Conservation (phyloP, 768 basidiomycete species). For the Cyclocybe aegerita region DNA sequence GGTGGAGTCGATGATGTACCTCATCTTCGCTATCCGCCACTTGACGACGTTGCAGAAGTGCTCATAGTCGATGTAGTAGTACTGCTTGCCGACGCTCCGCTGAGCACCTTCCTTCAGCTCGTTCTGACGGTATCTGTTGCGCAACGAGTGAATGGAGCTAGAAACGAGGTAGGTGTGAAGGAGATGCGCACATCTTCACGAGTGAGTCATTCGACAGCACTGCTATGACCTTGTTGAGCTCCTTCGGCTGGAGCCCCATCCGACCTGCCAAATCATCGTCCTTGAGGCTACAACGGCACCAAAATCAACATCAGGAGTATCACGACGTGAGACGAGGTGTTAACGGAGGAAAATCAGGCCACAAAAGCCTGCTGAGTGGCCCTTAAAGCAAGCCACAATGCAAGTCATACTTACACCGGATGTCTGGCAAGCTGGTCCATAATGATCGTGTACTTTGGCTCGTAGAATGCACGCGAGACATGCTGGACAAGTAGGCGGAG, state of each 20-base stretch:
- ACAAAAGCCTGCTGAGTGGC: conserved; percentile 4
- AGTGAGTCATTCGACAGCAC: conserved; percentile 76
- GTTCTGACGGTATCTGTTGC: conserved; percentile 78
- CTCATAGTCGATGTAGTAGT: conserved; percentile 96
- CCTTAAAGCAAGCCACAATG: conserved; percentile 15
- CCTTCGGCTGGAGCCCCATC: conserved; percentile 87
- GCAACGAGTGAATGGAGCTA: not conserved
- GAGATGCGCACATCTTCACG: conserved; percentile 67
- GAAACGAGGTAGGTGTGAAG: not conserved
- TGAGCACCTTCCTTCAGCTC: conserved; percentile 89
- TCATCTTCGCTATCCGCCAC: conserved; percentile 94
- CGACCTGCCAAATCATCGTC: conserved; percentile 92
- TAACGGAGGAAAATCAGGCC: conserved; percentile 5
- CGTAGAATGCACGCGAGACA: conserved; percentile 93
- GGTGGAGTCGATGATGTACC: conserved; percentile 83
- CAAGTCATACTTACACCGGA: conserved; percentile 80
- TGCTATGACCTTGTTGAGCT: conserved; percentile 87
- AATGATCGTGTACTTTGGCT: conserved; percentile 86
- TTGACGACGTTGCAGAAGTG: conserved; percentile 97
- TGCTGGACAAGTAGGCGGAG: conserved; percentile 89
- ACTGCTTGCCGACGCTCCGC: conserved; percentile 84
- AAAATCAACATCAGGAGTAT: conserved; percentile 17
- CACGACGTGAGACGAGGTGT: conserved; percentile 6
- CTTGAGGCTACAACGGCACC: conserved; percentile 64
- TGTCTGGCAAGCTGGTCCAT: conserved; percentile 92